A percentile compares a stretch with the other conserved stretches of the same genome.
Conservation (phyloP, 1,284 basidiomycete species). For the Cutaneotrichosporon cavernicola region DNA sequence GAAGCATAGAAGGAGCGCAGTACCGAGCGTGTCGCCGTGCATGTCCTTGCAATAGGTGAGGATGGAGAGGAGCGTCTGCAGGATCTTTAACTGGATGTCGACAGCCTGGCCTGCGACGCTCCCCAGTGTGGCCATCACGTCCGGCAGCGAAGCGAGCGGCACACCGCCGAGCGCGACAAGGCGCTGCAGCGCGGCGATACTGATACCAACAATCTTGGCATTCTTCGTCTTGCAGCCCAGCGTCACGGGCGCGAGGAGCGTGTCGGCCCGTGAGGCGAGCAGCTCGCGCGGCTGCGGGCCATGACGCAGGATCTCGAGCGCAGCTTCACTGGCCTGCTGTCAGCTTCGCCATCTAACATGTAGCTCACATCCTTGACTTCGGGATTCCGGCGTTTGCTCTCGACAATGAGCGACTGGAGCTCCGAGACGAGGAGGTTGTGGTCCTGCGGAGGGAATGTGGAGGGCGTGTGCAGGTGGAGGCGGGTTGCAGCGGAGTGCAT, state of each 20-base stretch:
- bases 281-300: constrained; percentile 59
- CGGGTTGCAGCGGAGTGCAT: background rate
- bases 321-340: constrained; percentile 71
- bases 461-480: background rate
- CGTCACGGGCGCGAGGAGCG: constrained; percentile 82
- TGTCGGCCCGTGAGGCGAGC: constrained; percentile 67
- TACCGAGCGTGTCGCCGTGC: constrained; percentile 73
- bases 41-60: constrained; percentile 81
- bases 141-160: constrained; percentile 63
- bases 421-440: constrained; percentile 52
- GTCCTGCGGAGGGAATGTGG: constrained; percentile 38
- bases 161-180: constrained; percentile 84
- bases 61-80: constrained; percentile 84
- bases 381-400: constrained; percentile 75
- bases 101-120: constrained; percentile 89
- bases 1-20: constrained; percentile 84
- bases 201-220: constrained; percentile 89
- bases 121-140: constrained; percentile 75
- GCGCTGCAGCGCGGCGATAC: constrained; percentile 85
- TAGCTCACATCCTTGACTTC: constrained; percentile 72
- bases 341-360: background rate
- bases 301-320: constrained; percentile 72
- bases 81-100: constrained; percentile 86
- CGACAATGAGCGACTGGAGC: constrained; percentile 69
- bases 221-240: constrained; percentile 92